Evolutionary conservation across 2,329 filamentous ascomycete genomes (phyloP).

Genomic region (Epichloe brachyelytri): DNA sequence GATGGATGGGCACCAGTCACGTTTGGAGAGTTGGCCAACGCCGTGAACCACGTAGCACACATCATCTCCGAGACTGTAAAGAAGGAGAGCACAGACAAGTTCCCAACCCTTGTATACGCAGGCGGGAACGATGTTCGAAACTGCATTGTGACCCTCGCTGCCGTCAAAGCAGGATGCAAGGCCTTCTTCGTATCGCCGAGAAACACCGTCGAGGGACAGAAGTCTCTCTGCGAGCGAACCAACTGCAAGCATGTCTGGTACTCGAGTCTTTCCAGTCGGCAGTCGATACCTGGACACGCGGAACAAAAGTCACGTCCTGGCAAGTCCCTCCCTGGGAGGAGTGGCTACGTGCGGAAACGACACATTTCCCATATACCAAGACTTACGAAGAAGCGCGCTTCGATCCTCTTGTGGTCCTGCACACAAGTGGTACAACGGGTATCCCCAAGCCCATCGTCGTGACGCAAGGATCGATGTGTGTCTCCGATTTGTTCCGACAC

Average conservation of each 20-base stretch:
- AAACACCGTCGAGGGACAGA: constrained; percentile 6
- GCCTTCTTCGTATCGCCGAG: constrained; percentile 7
- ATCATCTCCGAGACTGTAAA: constrained; percentile 18
- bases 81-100: constrained; percentile 15
- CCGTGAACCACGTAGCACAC: constrained; percentile 19
- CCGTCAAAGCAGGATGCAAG: constrained; percentile 7
- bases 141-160: constrained; percentile 7
- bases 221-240: constrained; percentile 29
- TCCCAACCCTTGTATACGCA: constrained; percentile 23
- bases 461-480: constrained; percentile 24
- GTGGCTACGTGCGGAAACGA: constrained; percentile 25
- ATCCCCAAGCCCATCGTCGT: constrained; percentile 23
- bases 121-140: constrained; percentile 13
- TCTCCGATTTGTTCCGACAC: constrained; percentile 19
- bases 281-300: constrained; percentile 7
- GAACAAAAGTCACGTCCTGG: constrained; percentile 22
- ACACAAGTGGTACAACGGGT: constrained; percentile 8
- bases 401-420: constrained; percentile 6
- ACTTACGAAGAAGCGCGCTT: constrained; percentile 5
- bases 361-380: constrained; percentile 5
- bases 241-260: constrained; percentile 27
- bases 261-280: constrained; percentile 5
- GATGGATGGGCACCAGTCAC: constrained; percentile 18
- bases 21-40: constrained; percentile 14
- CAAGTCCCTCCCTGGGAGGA: constrained; percentile 18